These are phyloP conservation scores for Hypomyces rosellus DNA, from an alignment of 2,329 filamentous ascomycete species.

Conservation along the genomic window DNA sequence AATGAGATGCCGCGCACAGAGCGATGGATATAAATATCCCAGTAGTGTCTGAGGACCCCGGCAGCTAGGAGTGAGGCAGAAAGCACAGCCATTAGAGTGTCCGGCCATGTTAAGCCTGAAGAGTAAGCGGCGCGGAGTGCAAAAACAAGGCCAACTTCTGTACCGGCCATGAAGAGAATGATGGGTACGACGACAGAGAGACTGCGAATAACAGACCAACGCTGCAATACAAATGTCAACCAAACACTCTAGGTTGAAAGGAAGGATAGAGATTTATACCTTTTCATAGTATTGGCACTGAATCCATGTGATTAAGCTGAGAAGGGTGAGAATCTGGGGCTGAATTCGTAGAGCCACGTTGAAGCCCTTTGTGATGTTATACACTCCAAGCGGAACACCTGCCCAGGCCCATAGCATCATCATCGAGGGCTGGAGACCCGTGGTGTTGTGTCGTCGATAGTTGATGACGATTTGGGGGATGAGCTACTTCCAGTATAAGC, in stretches of 20 bases:
- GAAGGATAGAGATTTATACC: conserved; percentile 21
- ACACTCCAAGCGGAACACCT: conserved; percentile 57
- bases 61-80: conserved; percentile 57
- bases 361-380: conserved; percentile 37
- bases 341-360: conserved; percentile 37
- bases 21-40: conserved; percentile 59
- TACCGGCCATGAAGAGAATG: conserved; percentile 49
- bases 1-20: conserved; percentile 68
- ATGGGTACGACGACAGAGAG: conserved; percentile 44
- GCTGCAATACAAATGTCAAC: conserved; percentile 24
- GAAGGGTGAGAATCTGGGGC: conserved; percentile 35
- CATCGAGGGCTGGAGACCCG: conserved; percentile 61
- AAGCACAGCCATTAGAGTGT: conserved; percentile 59
- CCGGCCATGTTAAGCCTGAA: conserved; percentile 49
- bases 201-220: conserved; percentile 46
- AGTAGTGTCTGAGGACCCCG: conserved; percentile 62
- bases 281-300: conserved; percentile 38
- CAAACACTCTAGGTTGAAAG: background rate
- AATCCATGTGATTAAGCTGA: conserved; percentile 38
- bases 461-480: conserved; percentile 66
- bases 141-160: conserved; percentile 54
- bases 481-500: conserved; percentile 35
- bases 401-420: conserved; percentile 67
- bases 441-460: conserved; percentile 58
- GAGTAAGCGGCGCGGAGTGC: conserved; percentile 42